Evolutionary conservation across 176 grass and related monocot species (phyloP), one percentile per base, ranked within the genome.

Genomic region (Eleusine coracana): DNA sequence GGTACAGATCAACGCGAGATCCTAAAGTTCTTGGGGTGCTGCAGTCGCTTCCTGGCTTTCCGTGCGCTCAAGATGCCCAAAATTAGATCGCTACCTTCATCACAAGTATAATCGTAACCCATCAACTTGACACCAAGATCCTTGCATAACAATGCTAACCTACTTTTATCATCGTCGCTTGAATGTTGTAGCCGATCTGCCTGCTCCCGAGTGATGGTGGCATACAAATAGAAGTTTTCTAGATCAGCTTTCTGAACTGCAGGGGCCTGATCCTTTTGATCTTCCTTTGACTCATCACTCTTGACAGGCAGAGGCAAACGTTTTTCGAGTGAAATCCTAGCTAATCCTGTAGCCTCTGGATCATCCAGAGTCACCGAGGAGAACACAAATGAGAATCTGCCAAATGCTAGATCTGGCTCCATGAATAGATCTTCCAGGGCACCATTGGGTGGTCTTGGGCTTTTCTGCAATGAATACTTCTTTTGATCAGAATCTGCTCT

Each of bases 401-500:
- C 90, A 40, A 93, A 95, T 75, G 81, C 41, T 65, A 95, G 73
- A 90, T 98, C 96, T 68, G 96, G 96, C 17, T 93, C 88, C 56
- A n/a, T 70, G 64, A 95, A 98, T 8, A 98, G 66, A 79, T 95
- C 89, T 39, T 79, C 75, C 20, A 98, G 74, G 7, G 79, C 52
- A 66, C 82, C 82, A 54, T 59, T 80, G 4, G 70, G 68, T 40
- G 42, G 61, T 56, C 63, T 87, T 58, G 81, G 38, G 56, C 80
- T 89, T 86, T 84, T 98, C 45, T 79, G 81, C 68, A 80, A 37
- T 4, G 70, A 58, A 17, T 79, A 86, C 88, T 87, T 94, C 70
- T 89, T 93, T 25, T 72, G 66, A 66, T 89, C 87, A 56, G 60
- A 77, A 84, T 69, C 78, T 17, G 27, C 40, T 38, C 73, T 80